phyloP scores from a whole-genome alignment of 331 rosid genomes.

The Dryas integrifolia region DNA sequence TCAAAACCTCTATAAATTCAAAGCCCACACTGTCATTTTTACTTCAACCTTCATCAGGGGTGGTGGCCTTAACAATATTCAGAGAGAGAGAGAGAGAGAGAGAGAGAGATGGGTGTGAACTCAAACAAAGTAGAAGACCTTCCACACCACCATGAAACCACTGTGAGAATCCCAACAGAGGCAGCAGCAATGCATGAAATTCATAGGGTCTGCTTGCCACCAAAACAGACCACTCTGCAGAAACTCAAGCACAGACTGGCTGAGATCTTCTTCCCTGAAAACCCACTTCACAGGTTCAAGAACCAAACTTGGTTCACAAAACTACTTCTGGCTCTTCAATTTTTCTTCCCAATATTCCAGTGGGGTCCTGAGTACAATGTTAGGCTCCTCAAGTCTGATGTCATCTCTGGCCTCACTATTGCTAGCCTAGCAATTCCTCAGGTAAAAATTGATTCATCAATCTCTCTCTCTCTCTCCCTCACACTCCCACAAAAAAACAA shows the following conservation, averaged over 20 bases:
- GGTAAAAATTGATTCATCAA: slow-evolving; percentile 32
- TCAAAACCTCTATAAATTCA: slow-evolving; percentile 43
- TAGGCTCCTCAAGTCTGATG: slow-evolving; percentile 59
- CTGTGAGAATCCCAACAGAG: slow-evolving; percentile 39
- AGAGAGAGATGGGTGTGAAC: slow-evolving; percentile 51
- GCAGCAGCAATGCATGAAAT: slow-evolving; percentile 45
- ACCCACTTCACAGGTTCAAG: slow-evolving; percentile 70
- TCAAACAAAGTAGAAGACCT: slow-evolving; percentile 68
- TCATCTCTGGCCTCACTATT: slow-evolving; percentile 90
- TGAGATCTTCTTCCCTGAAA: slow-evolving; percentile 87
- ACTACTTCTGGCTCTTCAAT: slow-evolving; percentile 61
- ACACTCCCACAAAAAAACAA: too few relatives aligned
- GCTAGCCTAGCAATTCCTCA: slow-evolving; percentile 98
- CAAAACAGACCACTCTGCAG: slow-evolving; percentile 51
- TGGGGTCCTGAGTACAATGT: slow-evolving; percentile 71
- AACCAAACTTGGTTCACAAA: slow-evolving; percentile 52
- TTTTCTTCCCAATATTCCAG: slow-evolving; percentile 73
- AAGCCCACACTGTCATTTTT: slow-evolving; percentile 18
- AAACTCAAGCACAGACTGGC: slow-evolving; percentile 60
- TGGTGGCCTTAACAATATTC: not conserved
- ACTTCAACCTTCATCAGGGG: slow-evolving; percentile 15
- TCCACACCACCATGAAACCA: slow-evolving; percentile 38
- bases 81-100: too few relatives aligned
- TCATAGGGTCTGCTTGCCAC: slow-evolving; percentile 70
- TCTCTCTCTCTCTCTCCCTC: not conserved